phyloP scores from a whole-genome alignment of 2,329 filamentous ascomycete genomes.

The Lachnellula willkommii region DNA sequence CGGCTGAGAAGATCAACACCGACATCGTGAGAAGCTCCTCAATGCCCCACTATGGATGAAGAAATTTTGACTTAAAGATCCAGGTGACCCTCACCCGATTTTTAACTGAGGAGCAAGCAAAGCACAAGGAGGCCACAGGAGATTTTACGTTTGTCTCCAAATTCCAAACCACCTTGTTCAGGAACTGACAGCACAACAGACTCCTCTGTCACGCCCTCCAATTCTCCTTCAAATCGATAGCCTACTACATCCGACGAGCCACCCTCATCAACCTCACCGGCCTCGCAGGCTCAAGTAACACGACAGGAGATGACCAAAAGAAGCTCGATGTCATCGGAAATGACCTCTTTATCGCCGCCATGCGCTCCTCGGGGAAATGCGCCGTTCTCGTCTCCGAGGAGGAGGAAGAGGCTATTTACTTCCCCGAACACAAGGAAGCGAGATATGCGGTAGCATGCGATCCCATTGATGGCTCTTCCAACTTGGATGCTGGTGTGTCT shows the following conservation, averaged over 20 bases:
- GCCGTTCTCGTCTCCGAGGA: conserved; percentile 95
- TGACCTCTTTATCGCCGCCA: conserved; percentile 92
- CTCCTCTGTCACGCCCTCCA: conserved; percentile 95
- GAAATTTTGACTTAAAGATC: no score
- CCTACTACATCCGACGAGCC: conserved; percentile 96
- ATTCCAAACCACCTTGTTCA: not conserved
- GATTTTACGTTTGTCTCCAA: conserved; percentile 81
- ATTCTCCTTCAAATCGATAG: conserved; percentile 99
- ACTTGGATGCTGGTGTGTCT: conserved; percentile 94
- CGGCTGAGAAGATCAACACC: conserved; percentile 79
- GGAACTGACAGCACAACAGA: conserved; percentile 41
- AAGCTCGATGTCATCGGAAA: conserved; percentile 99
- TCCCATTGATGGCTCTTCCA: conserved; percentile 95
- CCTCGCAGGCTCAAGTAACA: conserved; percentile 90
- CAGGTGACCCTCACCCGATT: conserved; percentile 75
- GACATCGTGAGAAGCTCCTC: conserved; percentile 59
- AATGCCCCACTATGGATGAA: no score
- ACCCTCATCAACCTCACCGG: conserved; percentile 94
- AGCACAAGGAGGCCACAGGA: conserved; percentile 90
- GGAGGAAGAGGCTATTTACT: conserved; percentile 87
- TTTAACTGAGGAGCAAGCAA: conserved; percentile 91
- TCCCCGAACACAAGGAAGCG: conserved; percentile 67
- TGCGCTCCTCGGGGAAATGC: conserved; percentile 88
- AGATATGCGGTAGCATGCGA: conserved; percentile 96
- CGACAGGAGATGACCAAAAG: conserved; percentile 96